phyloP scores from a whole-genome alignment of 2,329 filamentous ascomycete species.

The Botrytis squamosa region DNA sequence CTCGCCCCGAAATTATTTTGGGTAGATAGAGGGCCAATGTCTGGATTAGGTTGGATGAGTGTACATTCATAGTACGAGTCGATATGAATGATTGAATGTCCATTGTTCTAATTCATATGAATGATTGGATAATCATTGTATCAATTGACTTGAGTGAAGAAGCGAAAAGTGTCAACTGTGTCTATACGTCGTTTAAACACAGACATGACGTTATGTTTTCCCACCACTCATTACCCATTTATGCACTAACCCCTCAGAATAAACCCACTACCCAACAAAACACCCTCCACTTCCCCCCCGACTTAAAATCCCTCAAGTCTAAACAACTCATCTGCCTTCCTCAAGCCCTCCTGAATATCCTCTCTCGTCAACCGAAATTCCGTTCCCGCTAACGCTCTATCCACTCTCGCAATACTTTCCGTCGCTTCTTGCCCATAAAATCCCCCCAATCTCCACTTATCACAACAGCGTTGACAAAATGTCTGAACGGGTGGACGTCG shows the following conservation, averaged over 20 bases:
- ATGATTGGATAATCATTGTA: not conserved
- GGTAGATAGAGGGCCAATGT: too few species aligned
- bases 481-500: not conserved
- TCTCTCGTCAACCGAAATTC: conserved; percentile 37
- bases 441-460: not conserved
- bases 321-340: not conserved
- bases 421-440: not conserved
- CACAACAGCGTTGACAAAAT: conserved; percentile 18
- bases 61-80: too few species aligned
- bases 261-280: not conserved
- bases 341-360: conserved; percentile 24
- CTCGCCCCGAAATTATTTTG: too few species aligned
- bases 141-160: not conserved
- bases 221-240: not conserved
- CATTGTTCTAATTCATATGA: not conserved
- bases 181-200: not conserved
- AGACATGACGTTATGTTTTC: not conserved
- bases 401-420: conserved; percentile 33
- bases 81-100: not conserved
- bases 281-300: too few species aligned
- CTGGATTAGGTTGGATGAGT: too few species aligned
- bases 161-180: not conserved
- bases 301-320: not conserved
- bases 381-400: conserved; percentile 41
- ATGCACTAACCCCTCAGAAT: conserved; percentile 19